Evolutionary conservation across 2,329 filamentous ascomycete species (phyloP).

Genomic region (Beauveria sp.): DNA sequence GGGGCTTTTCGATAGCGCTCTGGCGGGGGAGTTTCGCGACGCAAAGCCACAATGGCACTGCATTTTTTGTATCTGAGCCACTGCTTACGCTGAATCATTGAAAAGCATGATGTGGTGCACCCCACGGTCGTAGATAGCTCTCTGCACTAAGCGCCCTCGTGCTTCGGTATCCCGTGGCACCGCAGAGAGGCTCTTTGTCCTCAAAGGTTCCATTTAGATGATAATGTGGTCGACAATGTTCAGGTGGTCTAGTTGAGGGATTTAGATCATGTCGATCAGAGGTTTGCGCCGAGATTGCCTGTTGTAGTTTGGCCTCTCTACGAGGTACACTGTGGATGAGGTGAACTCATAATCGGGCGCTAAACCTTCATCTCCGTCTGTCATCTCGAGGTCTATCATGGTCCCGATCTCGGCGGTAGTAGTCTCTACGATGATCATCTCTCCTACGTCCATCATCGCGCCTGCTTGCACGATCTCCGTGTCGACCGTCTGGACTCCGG

Average conservation of each 20-base stretch:
- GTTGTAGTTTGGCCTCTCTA: neutral
- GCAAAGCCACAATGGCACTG: neutral
- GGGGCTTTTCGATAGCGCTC: neutral
- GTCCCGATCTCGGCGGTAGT: neutral
- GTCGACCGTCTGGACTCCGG: conserved; percentile 26
- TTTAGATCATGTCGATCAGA: neutral
- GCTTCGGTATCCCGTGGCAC: neutral
- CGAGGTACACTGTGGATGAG: neutral
- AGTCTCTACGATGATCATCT: conserved; percentile 3
- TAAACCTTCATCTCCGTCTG: neutral
- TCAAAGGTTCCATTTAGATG: neutral
- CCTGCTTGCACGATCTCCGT: conserved; percentile 25
- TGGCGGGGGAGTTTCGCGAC: neutral
- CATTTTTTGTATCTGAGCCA: neutral
- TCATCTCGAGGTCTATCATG: neutral
- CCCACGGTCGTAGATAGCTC: neutral
- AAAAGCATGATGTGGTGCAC: neutral
- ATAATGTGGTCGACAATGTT: neutral
- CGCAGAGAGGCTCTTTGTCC: neutral
- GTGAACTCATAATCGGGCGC: neutral
- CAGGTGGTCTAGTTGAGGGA: neutral
- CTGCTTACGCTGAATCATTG: neutral
- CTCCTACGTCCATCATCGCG: conserved; percentile 4
- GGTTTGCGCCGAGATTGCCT: neutral
- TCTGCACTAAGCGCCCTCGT: neutral